Percentiles rank a stretch among this genome's conserved stretches.
These are phyloP conservation scores for Leucaena leucocephala DNA, from an alignment of 306 rosid species.

Conservation along the genomic window DNA sequence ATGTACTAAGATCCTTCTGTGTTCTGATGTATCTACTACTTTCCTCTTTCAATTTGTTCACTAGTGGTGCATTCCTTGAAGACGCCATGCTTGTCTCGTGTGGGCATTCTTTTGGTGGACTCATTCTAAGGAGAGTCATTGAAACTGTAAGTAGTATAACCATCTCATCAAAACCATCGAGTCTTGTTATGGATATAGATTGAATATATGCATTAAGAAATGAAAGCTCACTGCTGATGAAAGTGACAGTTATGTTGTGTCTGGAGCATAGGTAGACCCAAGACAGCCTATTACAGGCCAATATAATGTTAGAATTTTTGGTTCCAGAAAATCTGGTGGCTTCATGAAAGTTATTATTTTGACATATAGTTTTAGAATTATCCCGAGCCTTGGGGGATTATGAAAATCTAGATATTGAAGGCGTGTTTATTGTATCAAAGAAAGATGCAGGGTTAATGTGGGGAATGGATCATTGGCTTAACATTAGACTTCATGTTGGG, in stretches of 20 bases:
- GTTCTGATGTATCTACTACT: conserved; percentile 33
- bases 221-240: conserved; percentile 12
- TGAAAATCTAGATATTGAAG: conserved; percentile 13
- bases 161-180: conserved; percentile 16
- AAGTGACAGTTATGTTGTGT: conserved; percentile 26
- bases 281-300: conserved; percentile 14
- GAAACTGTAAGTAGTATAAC: conserved; percentile 74
- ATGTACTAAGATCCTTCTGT: conserved; percentile 19
- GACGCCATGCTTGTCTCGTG: conserved; percentile 95
- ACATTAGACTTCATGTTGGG: conserved; percentile 8
- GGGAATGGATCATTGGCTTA: conserved; percentile 22
- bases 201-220: conserved; percentile 31
- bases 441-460: background rate
- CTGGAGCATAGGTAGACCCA: background rate
- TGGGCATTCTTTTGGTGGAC: conserved; percentile 99
- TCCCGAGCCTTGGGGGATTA: conserved; percentile 9
- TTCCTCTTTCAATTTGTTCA: conserved; percentile 28
- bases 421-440: background rate
- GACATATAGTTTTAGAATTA: conserved; percentile 24
- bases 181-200: conserved; percentile 25
- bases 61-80: conserved; percentile 89
- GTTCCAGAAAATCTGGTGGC: conserved; percentile 23
- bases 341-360: conserved; percentile 15
- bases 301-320: conserved; percentile 17
- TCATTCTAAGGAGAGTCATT: conserved; percentile 85